Conservation (phyloP, 495 filamentous ascomycete genomes). For the Daldinia vernicosa region DNA sequence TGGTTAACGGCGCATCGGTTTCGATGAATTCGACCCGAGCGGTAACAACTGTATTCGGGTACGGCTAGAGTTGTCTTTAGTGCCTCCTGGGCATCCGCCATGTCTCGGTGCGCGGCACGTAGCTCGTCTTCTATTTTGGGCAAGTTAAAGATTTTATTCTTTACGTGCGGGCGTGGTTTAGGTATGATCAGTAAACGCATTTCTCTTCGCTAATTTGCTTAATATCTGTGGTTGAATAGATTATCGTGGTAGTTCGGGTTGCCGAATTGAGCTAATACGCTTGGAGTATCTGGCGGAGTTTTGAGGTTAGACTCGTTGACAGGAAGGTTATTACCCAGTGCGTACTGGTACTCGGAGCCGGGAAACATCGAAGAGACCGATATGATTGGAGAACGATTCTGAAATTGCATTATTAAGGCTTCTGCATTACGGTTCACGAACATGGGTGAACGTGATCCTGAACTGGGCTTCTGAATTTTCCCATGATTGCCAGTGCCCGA, state of each 20-base stretch:
- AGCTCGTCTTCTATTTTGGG: no score
- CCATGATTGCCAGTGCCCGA: conserved; percentile 51
- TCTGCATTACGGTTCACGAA: conserved; percentile 54
- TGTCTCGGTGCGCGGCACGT: no score
- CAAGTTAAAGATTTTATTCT: no score
- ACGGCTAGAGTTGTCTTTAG: no score
- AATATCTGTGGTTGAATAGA: conserved; percentile 42
- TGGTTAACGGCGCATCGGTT: conserved; percentile 19
- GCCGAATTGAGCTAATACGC: conserved; percentile 47
- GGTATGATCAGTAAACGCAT: no score
- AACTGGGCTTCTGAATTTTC: conserved; percentile 54
- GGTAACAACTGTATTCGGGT: no score
- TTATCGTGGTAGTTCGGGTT: conserved; percentile 45
- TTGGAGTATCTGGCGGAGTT: conserved; percentile 59
- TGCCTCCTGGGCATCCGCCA: no score
- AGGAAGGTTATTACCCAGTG: conserved; percentile 44
- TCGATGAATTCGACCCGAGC: neutral
- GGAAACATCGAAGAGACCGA: conserved; percentile 29
- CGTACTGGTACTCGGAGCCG: conserved; percentile 50
- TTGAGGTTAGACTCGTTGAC: conserved; percentile 50
- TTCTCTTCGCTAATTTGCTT: no score
- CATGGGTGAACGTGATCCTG: conserved; percentile 56
- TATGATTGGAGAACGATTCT: conserved; percentile 48
- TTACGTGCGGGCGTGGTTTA: no score
- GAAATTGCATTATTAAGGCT: conserved; percentile 50